Evolutionary conservation across 208 protist species (phyloP).

Genomic region (Leishmania gerbilli): DNA sequence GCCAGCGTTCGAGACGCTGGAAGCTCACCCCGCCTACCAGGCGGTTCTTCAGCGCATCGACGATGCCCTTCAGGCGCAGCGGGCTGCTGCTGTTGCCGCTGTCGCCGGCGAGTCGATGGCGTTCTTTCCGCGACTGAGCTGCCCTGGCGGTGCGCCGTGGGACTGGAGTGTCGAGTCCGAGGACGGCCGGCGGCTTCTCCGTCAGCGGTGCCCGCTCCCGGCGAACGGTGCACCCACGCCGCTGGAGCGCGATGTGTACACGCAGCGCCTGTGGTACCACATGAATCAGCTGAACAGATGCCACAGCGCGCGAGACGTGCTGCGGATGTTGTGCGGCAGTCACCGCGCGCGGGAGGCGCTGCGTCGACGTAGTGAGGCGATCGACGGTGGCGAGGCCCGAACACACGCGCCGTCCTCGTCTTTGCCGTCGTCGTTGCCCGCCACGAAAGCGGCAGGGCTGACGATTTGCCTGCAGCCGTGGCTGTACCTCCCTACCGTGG

Average conservation of each 20-base stretch:
- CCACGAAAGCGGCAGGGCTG: slow-evolving; percentile 13
- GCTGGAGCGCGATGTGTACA: slow-evolving; percentile 80
- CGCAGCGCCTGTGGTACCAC: slow-evolving; percentile 67
- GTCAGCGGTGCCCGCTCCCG: slow-evolving; percentile 59
- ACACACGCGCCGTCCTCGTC: not conserved
- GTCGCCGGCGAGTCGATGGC: slow-evolving; percentile 1
- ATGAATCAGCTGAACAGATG: slow-evolving; percentile 81
- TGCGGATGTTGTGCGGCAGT: slow-evolving; percentile 57
- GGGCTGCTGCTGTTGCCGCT: not conserved
- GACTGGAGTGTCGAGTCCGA: slow-evolving; percentile 55
- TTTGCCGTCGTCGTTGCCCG: not conserved
- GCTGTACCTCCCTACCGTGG: slow-evolving; percentile 79
- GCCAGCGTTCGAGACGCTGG: slow-evolving; percentile 6
- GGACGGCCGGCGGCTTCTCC: slow-evolving; percentile 49
- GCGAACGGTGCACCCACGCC: slow-evolving; percentile 76
- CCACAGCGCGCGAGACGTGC: slow-evolving; percentile 39
- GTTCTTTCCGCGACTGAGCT: slow-evolving; percentile 73
- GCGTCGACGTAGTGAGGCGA: not conserved
- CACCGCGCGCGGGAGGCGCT: slow-evolving; percentile 42
- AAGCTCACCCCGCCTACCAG: slow-evolving; percentile 10
- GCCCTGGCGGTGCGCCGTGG: slow-evolving; percentile 80
- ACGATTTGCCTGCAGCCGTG: slow-evolving; percentile 68
- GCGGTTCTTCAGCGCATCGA: slow-evolving; percentile 30
- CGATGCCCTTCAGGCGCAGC: slow-evolving; percentile 7
- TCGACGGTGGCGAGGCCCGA: slow-evolving; percentile 2